Evolutionary conservation across 2,329 filamentous ascomycete genomes (phyloP), one percentile per base, ranked within the genome.

Genomic region (Polytolypa hystricis): DNA sequence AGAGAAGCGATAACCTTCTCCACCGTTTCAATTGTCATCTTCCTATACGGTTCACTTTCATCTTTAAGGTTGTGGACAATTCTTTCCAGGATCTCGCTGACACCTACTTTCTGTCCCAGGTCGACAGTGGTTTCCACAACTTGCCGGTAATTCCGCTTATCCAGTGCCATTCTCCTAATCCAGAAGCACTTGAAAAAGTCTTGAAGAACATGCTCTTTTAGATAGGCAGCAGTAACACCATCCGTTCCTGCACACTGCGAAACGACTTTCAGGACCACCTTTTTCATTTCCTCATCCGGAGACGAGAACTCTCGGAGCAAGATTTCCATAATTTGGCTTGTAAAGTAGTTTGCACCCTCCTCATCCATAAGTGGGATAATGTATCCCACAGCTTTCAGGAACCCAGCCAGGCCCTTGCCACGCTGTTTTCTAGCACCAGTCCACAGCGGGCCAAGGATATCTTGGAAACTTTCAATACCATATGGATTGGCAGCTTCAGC

Each of bases 171-270:
- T 39, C 91, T 74, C 44, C 91, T 74, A 27, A 96, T 87, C 91
- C 91, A 98, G 65, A 98, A 98, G 55, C 82, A 87, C 67, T 95
- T 95, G 70, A 98, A 98, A 57, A 98, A 98, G 42, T 96, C 91
- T 47, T 84, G 79, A 26, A 98, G 70, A 5, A 98, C 87, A 44
- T 93, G 82, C 54, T 96, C 87, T 61, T 95, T 96, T 27, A 98
- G 72, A 54, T 96, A 98, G 26, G 79, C 82, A 23, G 87, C 83
- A 21, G 91, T 96, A 18, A 98, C 91, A 64, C 91, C 91, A 54
- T 93, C 83, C 2, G 89, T 96, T 48, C 81, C 81, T 5, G 91
- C 84, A 55, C 91, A 96, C 55, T 98, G 91, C 12, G 87, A 95
- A 11, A 98, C 79, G 18, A 98, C 91, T 63, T 96, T 96, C 40